phyloP scores from a whole-genome alignment of 306 rosid genomes.

The Pyrus bretschneideri region DNA sequence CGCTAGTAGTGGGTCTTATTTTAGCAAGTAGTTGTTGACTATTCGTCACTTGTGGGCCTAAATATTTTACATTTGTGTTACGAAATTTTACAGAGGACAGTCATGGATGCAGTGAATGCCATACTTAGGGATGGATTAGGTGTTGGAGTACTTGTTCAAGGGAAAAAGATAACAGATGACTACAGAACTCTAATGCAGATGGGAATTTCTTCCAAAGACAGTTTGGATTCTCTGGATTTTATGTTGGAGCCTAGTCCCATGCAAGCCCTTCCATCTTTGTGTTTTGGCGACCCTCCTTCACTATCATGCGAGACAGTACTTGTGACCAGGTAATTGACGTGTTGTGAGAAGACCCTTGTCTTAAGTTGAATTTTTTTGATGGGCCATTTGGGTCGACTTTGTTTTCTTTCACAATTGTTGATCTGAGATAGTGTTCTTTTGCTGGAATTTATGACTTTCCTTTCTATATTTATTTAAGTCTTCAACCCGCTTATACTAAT shows the following conservation, averaged over 20 bases:
- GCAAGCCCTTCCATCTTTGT: slow-evolving; percentile 36
- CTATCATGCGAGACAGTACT: slow-evolving; percentile 34
- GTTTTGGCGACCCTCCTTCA: slow-evolving; percentile 38
- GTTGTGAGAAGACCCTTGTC: slow-evolving; percentile 6
- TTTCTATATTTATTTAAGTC: neutral
- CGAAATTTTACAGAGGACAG: slow-evolving; percentile 48
- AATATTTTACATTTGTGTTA: neutral
- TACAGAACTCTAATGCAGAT: slow-evolving; percentile 67
- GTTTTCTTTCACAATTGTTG: neutral
- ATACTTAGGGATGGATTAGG: slow-evolving; percentile 61
- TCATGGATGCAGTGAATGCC: slow-evolving; percentile 75
- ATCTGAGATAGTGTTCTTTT: neutral
- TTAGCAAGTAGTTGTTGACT: neutral
- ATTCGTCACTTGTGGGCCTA: neutral
- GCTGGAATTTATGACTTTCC: neutral
- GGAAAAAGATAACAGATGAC: slow-evolving; percentile 76
- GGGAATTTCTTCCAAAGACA: slow-evolving; percentile 70
- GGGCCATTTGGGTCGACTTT: neutral
- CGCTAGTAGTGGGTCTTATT: slow-evolving; percentile 1
- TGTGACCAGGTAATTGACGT: slow-evolving; percentile 40
- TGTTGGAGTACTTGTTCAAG: slow-evolving; percentile 69
- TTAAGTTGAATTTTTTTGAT: neutral
- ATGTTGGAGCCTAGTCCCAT: slow-evolving; percentile 59
- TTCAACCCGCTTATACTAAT: neutral
- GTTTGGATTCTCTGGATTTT: slow-evolving; percentile 61